Base-by-base conservation (phyloP, 805 yeast species). In the Candida caryicola region DNA sequence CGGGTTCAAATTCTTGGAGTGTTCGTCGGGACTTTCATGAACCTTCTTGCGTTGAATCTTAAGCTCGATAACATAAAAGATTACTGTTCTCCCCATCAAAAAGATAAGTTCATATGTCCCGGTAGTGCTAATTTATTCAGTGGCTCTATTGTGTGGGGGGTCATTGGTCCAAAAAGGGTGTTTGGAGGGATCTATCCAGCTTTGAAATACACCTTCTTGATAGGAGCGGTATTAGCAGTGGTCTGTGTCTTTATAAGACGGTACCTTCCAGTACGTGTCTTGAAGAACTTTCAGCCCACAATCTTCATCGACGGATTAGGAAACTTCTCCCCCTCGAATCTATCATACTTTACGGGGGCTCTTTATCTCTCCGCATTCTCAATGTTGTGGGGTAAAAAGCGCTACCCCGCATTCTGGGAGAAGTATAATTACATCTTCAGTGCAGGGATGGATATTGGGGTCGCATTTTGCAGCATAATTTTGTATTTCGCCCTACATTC, bases 131-230 rank as follows among this genome's bases (percentile, higher is more conserved):
- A 52, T 1, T 77, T 29, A 23, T 44, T 64, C 59, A 66, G 72
- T 26, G 76, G 43, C 23, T 39, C 36, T 16, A 45, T 27, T 49
- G 49, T 77, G 32, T 82, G 85, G 85, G 87, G 85, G 34, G 71
- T 59, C 52, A 71, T 81, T 47, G 87, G 87, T 0, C 69, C 69
- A 3, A 55, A 55, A 50, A 61, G 50, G 36, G 60, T 61, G 2
- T 62, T 62, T 39, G 41, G 41, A 15, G 62, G 62, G 4, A 44
- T 62, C 19, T 64, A 64, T 37, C 68, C 66, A 17, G 32, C 57
- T 17, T 54, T 64, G 40, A 51, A 57, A 39, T 62, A 48, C 43
- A 60, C 60, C 29, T 62, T 63, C 50, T 51, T 63, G 43, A 54
- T 64, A 18, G 69, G 69, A 4, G 48, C 53, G 30, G 47, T 62